Base-by-base conservation (phyloP, 2,329 filamentous ascomycete genomes). In the Neofusicoccum cordaticola region DNA sequence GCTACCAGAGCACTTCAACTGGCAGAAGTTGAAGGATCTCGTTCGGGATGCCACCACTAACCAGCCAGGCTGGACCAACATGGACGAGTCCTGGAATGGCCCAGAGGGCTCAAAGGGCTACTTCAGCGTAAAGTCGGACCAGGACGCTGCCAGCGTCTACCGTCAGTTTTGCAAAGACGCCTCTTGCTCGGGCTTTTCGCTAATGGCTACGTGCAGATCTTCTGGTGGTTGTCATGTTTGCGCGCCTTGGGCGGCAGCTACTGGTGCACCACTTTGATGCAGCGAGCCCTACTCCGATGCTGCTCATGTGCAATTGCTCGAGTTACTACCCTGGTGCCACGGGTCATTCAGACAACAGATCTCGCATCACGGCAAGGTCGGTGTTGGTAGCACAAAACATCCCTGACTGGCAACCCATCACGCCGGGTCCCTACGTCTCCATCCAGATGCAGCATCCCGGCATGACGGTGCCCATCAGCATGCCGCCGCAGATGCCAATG, bases 11-110 rank as follows among this genome's bases (percentile, higher is more conserved):
- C n/a, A 67, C 45, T 66, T 61, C 57, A 65, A 51, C 6, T 78
- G 76, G 76, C 70, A 74, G 70, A 71, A 72, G n/a, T 74, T 77
- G 68, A 78, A 78, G 66, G 76, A 78, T 42, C 67, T 74, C 34
- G 70, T 76, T 34, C 71, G 76, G 8, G 72, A 69, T 60, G 67
- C 70, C 8, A 71, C 77, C 19, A 72, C 72, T 53, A 70, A 74
- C 51, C 75, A 77, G 37, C 76, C 76, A 17, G 75, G 75, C 2
- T 77, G 75, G 76, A 72, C 71, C 12, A 71, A 77, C n/a, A 72
- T 77, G 4, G 68, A 67, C 17, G 61, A 71, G 9, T 69, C 60
- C 66, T 67, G 50, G 53, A 37, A 57, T 22, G 45, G 69, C 53
- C 45, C 41, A 48, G 68, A 68, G 65, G 72, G 74, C 4, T 70